Conservation (phyloP, 2,329 filamentous ascomycete species). For the Zalaria obscura region DNA sequence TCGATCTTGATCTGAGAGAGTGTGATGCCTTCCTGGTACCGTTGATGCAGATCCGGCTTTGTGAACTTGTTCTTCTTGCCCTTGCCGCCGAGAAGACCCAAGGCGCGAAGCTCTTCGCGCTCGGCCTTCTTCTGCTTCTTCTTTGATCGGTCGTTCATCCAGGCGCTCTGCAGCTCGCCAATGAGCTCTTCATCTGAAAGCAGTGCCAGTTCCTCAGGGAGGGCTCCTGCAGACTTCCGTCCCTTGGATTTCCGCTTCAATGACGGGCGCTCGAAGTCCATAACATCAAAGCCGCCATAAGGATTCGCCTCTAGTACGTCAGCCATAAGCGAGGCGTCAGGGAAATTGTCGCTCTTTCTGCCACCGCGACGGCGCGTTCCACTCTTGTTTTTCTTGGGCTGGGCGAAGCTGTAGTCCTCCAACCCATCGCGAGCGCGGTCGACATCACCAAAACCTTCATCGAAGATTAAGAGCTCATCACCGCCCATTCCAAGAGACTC, state of each 20-base stretch:
- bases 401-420: slow-evolving; percentile 11
- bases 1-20: slow-evolving; percentile 59
- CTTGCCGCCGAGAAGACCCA: slow-evolving; percentile 25
- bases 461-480: slow-evolving; percentile 44
- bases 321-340: slow-evolving; percentile 40
- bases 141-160: slow-evolving; percentile 30
- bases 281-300: slow-evolving; percentile 64
- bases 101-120: slow-evolving; percentile 29
- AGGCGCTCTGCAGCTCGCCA: slow-evolving; percentile 23
- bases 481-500: slow-evolving; percentile 48
- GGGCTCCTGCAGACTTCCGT: slow-evolving; percentile 28
- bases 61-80: slow-evolving; percentile 25
- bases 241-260: slow-evolving; percentile 50
- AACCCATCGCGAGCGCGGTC: slow-evolving; percentile 16
- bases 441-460: slow-evolving; percentile 21
- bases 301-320: slow-evolving; percentile 45
- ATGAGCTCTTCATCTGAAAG: slow-evolving; percentile 30
- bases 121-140: slow-evolving; percentile 33
- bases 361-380: slow-evolving; percentile 8
- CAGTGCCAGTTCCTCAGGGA: slow-evolving; percentile 20
- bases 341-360: slow-evolving; percentile 26
- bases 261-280: slow-evolving; percentile 65
- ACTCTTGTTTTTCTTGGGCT: slow-evolving; percentile 8
- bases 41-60: slow-evolving; percentile 42
- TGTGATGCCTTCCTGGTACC: slow-evolving; percentile 60